Conservation (phyloP, 345 rosid genomes). For the Kernera saxatilis region DNA sequence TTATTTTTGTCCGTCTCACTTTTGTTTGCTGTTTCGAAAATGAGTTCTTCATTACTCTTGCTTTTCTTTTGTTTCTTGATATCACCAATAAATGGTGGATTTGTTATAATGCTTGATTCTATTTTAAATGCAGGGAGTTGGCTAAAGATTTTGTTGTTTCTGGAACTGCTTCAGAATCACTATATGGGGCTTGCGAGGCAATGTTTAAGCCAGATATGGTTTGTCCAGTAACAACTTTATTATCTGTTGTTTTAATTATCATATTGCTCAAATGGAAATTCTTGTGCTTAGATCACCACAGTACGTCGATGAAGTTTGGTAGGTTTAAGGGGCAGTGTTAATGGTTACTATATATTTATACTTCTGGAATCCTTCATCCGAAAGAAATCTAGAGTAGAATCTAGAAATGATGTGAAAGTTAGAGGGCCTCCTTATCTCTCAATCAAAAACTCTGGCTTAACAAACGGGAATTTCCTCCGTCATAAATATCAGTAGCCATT, state of each 20-base stretch:
- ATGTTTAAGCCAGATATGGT: constrained; percentile 96
- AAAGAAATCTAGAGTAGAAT: not conserved
- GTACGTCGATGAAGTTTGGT: not conserved
- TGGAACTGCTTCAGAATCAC: constrained; percentile 93
- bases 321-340: not conserved
- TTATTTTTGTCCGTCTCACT: not conserved
- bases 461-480: not conserved
- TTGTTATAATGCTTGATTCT: not conserved
- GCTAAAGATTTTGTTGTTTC: constrained; percentile 97
- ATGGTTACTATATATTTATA: not conserved
- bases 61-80: not conserved
- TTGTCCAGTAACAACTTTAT: constrained; percentile 22
- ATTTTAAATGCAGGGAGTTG: constrained; percentile 56
- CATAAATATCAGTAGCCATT: not conserved
- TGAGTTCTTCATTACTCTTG: not conserved
- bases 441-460: not conserved
- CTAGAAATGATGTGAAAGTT: not conserved
- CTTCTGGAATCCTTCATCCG: not conserved
- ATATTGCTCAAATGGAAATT: not conserved
- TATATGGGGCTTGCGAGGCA: constrained; percentile 94
- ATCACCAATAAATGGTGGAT: not conserved
- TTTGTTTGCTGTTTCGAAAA: not conserved
- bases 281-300: not conserved
- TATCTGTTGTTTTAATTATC: not conserved
- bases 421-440: not conserved